A percentile compares a stretch with the other conserved stretches of the same genome.
These are phyloP conservation scores for Aurantiochytrium sp. DNA, from an alignment of 108 stramenopile species.

Conservation along the genomic window DNA sequence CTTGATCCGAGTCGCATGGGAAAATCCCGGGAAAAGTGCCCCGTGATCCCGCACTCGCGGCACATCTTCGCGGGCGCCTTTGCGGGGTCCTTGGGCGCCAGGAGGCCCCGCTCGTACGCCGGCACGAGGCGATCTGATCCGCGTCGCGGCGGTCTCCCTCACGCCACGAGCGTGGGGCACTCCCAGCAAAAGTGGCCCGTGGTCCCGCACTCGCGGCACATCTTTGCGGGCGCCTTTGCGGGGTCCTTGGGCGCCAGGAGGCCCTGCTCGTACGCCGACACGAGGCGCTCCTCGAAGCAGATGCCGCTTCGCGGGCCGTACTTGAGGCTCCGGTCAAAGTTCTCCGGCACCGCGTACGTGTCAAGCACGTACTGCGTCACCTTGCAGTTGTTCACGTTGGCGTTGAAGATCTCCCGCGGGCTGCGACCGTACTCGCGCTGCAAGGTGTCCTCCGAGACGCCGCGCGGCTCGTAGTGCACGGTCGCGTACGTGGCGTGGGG, in stretches of 20 bases:
- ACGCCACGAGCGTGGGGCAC: not conserved
- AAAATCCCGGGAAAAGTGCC: not conserved
- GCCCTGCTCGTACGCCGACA: not conserved
- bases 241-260: not conserved
- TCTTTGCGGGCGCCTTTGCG: not conserved
- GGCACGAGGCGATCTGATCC: not conserved
- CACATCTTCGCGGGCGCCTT: not conserved
- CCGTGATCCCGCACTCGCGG: not conserved
- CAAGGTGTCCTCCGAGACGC: not conserved
- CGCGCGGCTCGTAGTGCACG: constrained; percentile 21
- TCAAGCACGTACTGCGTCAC: not conserved
- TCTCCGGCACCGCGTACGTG: not conserved
- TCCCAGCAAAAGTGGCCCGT: constrained; percentile 15
- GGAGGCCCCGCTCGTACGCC: not conserved
- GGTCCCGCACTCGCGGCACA: constrained; percentile 2
- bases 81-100: not conserved
- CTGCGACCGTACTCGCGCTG: not conserved
- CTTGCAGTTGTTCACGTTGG: constrained; percentile 10
- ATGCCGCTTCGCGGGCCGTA: not conserved
- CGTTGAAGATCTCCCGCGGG: constrained; percentile 6
- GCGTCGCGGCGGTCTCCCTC: no score
- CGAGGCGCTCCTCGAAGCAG: not conserved
- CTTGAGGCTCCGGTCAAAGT: not conserved
- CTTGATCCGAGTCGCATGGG: no score
- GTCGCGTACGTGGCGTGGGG: not conserved